Conservation (phyloP, 1,139 yeast species). For the Suhomyces coccinellae region DNA sequence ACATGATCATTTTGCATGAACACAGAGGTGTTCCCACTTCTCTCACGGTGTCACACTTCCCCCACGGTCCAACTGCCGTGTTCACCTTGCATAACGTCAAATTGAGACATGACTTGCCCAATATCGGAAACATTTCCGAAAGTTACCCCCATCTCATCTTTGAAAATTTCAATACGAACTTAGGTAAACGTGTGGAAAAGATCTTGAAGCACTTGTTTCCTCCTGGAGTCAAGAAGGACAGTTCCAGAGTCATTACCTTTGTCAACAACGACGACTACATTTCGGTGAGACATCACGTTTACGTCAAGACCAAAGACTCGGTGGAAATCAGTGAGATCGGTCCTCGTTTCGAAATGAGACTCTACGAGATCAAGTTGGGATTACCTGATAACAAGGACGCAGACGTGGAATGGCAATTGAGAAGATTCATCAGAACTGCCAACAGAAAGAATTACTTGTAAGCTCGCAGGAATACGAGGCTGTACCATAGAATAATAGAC, state of each 20-base stretch:
- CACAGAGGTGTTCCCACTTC: conserved; percentile 99
- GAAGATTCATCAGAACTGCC: conserved; percentile 92
- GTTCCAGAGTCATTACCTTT: conserved; percentile 87
- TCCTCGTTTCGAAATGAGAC: conserved; percentile 96
- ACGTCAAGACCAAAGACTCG: conserved; percentile 81
- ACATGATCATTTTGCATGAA: conserved; percentile 83
- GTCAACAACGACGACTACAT: conserved; percentile 89
- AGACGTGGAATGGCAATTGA: conserved; percentile 95
- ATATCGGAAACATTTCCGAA: conserved; percentile 86
- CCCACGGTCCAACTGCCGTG: conserved; percentile 96
- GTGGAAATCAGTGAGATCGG: conserved; percentile 96
- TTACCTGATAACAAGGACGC: conserved; percentile 94
- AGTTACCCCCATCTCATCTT: conserved; percentile 92
- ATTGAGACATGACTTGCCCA: conserved; percentile 85
- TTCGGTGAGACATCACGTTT: conserved; percentile 92
- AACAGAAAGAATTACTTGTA: conserved; percentile 84
- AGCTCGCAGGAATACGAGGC: conserved; percentile 2
- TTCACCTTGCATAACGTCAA: conserved; percentile 95
- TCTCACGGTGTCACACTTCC: conserved; percentile 88
- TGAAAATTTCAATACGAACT: conserved; percentile 80
- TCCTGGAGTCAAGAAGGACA: conserved; percentile 91
- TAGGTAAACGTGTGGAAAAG: conserved; percentile 82
- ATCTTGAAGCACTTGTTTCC: conserved; percentile 89
- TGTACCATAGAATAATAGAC: conserved; percentile 2
- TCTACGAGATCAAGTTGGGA: conserved; percentile 85